Evolutionary conservation across 352 stramenopile genomes (phyloP), one percentile per base, ranked within the genome.

Genomic region (Phytopythium kandeliae): DNA sequence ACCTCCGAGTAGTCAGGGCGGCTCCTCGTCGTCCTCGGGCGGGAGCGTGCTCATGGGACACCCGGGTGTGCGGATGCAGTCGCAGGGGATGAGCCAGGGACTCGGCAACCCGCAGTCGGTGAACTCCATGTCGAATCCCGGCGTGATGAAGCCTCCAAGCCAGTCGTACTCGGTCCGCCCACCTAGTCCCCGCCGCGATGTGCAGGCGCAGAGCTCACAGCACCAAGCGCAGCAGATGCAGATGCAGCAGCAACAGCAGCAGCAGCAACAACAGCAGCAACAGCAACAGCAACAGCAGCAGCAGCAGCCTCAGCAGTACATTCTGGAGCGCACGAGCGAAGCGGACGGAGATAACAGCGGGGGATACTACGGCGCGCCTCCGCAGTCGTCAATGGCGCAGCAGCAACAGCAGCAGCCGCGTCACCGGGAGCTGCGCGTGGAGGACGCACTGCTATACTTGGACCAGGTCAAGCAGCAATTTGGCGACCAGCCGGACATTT

Each of bases 401-500:
- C 65, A 67, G 31, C 57, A 68, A 19, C 46, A 61, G 34, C 55
- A 61, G 3, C 64, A 59, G 8, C 73, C 77, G 22, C 76, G 73
- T 17, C 76, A 92, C 62, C 79, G 82, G 5, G 84, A 95, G 51
- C 66, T 95, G 2, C 75, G 82, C 34, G 97, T 99, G 11, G 97
- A 99, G 69, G 97, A 99, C 74, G 97, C 97, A n/a, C 75, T 99
- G 34, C 74, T 98, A 31, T 99, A 99, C 66, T 71, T 99, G 13
- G 97, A 99, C 65, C 96, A 99, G 77, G 96, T 99, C 45, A 99
- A 99, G 73, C 96, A 98, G 64, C 95, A 99, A 76, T 99, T 99
- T 76, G 91, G 92, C 36, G 95, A 99, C 71, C 93, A 98, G 59
- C 96, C 96, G 0, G 93, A 99, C 58, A 99, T 99, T 37, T 99